Conservation (phyloP, 2,329 filamentous ascomycete species). For the Colletotrichum musicola region DNA sequence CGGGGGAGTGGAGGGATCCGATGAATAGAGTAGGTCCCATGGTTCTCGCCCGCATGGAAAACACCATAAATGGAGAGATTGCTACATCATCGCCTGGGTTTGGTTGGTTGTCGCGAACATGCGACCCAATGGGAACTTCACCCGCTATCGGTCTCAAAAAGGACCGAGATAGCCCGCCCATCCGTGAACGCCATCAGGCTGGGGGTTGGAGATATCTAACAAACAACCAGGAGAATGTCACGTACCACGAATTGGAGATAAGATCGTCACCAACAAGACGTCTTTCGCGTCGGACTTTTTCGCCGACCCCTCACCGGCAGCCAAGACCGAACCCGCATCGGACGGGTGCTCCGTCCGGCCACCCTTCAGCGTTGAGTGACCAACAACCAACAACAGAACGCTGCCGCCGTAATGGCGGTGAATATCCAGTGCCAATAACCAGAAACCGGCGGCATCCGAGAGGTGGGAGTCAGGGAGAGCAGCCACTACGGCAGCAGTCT, state of each 20-base stretch:
- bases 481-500: too few species aligned
- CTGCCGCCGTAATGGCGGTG: too few species aligned
- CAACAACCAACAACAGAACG: too few species aligned
- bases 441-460: too few species aligned
- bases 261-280: background rate
- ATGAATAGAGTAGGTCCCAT: background rate
- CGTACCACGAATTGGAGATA: background rate
- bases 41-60: background rate
- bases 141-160: background rate
- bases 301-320: background rate
- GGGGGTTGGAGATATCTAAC: too few species aligned
- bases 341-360: conserved; percentile 15
- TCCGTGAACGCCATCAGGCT: background rate
- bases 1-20: background rate
- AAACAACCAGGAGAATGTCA: background rate
- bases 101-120: background rate
- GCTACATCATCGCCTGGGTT: background rate
- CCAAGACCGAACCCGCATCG: conserved; percentile 6
- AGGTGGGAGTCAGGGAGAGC: too few species aligned
- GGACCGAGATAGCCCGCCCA: background rate
- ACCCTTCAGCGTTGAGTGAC: too few species aligned
- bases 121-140: background rate
- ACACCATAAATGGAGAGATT: background rate
- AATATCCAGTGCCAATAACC: too few species aligned
- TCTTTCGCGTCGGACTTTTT: background rate